Evolutionary conservation across 805 yeast genomes (phyloP), one percentile per base, ranked within the genome.

Genomic region (Cyberlindnera xishuangbannaensis): DNA sequence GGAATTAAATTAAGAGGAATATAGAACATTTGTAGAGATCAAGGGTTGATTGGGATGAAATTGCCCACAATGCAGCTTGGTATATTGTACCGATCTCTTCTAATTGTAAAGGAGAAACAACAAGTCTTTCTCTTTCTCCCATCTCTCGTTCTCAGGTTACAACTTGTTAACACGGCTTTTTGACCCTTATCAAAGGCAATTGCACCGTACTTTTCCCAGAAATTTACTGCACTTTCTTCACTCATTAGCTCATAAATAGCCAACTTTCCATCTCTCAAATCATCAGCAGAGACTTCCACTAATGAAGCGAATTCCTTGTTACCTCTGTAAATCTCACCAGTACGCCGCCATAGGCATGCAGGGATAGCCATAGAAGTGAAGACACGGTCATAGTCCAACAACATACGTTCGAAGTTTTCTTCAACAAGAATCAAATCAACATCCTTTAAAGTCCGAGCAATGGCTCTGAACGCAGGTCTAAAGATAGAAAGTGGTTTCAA

Each of bases 311-410:
- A 90, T 55, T 90, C 97, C 54, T 88, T 87, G 58, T 90, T 90
- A 1, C 96, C 97, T 40, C 97, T 61, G 49, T 85, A 90, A 4
- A 90, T 90, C 47, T 90, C 97, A 2, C 97, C 97, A 0, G 97
- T 88, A 48, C 97, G 78, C 54, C 97, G 66, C 97, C 97, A 90
- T 18, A 90, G 66, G 60, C 97, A 90, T 1, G 97, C 96, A 2
- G 97, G 97, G 40, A 90, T 86, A 6, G 97, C 95, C 95, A 90
- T 87, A 4, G 95, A 82, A 0, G 97, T 87, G 61, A 90, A 90
- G 4, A 90, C 96, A 22, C 97, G 69, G 55, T 90, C 97, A 51
- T 90, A 87, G 48, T 90, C 95, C 33, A 90, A 63, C 28, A 90
- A 61, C 95, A 90, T 84, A 42, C 97, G 68, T 61, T 90, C 97